Conservation (phyloP, 148 eudicot species). For the Silene latifolia region DNA sequence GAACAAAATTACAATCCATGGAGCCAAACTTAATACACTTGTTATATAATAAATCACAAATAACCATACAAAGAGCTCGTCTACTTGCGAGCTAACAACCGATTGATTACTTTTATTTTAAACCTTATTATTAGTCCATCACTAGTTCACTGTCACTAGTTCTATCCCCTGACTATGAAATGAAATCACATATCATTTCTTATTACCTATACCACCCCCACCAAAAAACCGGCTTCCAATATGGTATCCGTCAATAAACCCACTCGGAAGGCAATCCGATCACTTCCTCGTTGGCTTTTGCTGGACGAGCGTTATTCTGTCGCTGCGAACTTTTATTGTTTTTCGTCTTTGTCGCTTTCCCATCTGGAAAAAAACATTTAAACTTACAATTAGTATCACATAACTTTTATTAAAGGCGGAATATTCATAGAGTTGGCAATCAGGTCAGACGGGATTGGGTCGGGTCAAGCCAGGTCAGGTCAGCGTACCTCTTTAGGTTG, state of each 20-base stretch:
- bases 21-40: conserved; percentile 14
- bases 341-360: conserved; percentile 14
- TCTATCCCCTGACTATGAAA: not conserved
- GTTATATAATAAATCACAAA: no score
- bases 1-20: conserved; percentile 9
- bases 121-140: not conserved
- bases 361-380: not conserved
- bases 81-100: not conserved
- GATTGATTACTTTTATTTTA: not conserved
- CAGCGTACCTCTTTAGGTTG: no score
- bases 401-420: no score
- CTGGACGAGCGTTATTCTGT: not conserved
- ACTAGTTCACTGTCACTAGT: not conserved
- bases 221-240: not conserved
- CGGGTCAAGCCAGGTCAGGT: no score
- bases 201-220: not conserved
- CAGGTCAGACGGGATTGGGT: no score
- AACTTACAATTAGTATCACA: not conserved
- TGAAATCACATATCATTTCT: not conserved
- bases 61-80: not conserved
- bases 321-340: conserved; percentile 13
- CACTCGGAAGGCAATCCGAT: conserved; percentile 29
- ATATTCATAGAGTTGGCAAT: no score
- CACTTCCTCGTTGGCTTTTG: conserved; percentile 1
- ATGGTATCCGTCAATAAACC: conserved; percentile 18